Evolutionary conservation across 495 filamentous ascomycete species (phyloP).

Genomic region (Lindgomyces ingoldianus): DNA sequence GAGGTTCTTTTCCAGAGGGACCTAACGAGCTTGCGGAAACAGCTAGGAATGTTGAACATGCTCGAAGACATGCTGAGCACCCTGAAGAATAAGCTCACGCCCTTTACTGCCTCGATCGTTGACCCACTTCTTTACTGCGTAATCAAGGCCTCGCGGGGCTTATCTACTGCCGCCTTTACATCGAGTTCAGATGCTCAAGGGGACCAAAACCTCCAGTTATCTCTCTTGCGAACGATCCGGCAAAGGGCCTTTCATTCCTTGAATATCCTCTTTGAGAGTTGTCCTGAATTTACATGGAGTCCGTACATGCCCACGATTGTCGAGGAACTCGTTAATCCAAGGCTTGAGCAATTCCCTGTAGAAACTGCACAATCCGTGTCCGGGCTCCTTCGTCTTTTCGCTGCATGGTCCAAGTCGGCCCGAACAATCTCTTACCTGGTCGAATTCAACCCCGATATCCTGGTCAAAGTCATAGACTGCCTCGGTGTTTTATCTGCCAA

Average conservation of each 20-base stretch:
- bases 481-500: constrained; percentile 73
- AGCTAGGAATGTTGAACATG: constrained; percentile 87
- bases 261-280: constrained; percentile 70
- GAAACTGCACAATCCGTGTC: constrained; percentile 91
- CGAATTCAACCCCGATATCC: constrained; percentile 60
- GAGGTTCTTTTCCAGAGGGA: constrained; percentile 55
- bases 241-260: constrained; percentile 77
- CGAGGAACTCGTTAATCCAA: constrained; percentile 69
- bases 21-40: constrained; percentile 67
- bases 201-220: constrained; percentile 32
- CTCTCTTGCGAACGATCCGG: constrained; percentile 68
- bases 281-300: constrained; percentile 65
- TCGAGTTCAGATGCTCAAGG: constrained; percentile 50
- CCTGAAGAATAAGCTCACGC: constrained; percentile 65
- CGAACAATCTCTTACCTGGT: constrained; percentile 68
- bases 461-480: constrained; percentile 70
- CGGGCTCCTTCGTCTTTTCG: constrained; percentile 74
- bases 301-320: constrained; percentile 70
- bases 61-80: constrained; percentile 82
- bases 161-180: constrained; percentile 20
- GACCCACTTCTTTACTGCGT: constrained; percentile 78
- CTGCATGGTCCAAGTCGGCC: constrained; percentile 71
- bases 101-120: constrained; percentile 63
- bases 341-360: constrained; percentile 74
- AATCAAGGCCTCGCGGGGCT: constrained; percentile 63